A percentile compares a stretch with the other conserved stretches of the same genome.
These are phyloP conservation scores for Bauhinia variegata DNA, from an alignment of 306 rosid genomes.

Conservation along the genomic window DNA sequence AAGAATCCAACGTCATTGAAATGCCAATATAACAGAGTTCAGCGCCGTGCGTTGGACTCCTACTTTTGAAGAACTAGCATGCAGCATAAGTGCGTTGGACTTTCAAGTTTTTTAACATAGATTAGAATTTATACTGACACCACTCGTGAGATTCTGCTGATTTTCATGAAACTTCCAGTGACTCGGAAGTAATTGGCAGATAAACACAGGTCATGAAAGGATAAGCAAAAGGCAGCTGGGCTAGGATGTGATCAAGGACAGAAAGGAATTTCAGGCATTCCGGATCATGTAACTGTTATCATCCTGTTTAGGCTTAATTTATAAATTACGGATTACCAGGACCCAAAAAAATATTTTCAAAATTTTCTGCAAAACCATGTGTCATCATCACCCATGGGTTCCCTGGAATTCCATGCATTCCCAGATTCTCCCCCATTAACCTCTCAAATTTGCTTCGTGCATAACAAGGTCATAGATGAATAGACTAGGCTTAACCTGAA, in stretches of 20 bases:
- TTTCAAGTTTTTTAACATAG: neutral
- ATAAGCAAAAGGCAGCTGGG: conserved; percentile 15
- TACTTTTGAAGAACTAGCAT: neutral
- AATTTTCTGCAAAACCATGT: neutral
- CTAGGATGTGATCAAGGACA: neutral
- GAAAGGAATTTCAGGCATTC: neutral
- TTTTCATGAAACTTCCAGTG: neutral
- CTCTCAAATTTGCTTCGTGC: neutral
- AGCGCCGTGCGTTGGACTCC: too few relatives aligned
- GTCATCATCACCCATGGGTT: neutral
- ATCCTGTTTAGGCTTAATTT: too few relatives aligned
- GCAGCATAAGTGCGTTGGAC: neutral
- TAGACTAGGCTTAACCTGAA: neutral
- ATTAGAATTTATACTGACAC: neutral
- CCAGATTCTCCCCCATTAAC: neutral
- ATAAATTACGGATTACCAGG: too few relatives aligned
- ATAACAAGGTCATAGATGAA: neutral
- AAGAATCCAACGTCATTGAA: conserved; percentile 20
- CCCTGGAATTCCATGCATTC: too few relatives aligned
- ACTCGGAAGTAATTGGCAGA: conserved; percentile 15
- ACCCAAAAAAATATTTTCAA: neutral
- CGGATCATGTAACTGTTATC: too few relatives aligned
- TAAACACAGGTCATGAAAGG: conserved; percentile 11
- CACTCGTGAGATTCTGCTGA: conserved; percentile 27
- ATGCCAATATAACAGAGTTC: conserved; percentile 26